A percentile compares a stretch with the other conserved stretches of the same genome.
phyloP scores from a whole-genome alignment of 2,329 filamentous ascomycete species.

The Mollisiaceae sp. region DNA sequence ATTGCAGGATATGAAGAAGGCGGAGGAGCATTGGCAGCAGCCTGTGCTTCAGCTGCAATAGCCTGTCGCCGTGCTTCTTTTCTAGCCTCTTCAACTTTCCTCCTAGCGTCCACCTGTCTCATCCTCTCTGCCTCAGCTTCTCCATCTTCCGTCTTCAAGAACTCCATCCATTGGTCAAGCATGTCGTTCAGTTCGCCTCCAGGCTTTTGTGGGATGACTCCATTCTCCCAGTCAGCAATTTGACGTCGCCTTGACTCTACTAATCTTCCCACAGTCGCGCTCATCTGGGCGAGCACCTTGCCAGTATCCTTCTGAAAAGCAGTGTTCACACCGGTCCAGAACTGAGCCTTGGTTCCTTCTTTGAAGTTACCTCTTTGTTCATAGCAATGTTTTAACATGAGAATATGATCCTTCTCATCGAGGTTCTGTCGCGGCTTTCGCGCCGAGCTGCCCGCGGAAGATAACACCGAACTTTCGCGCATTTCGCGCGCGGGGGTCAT shows the following conservation, averaged over 20 bases:
- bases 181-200: slow-evolving; percentile 41
- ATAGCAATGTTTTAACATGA: slow-evolving; percentile 41
- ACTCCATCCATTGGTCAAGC: slow-evolving; percentile 43
- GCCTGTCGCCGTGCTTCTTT: slow-evolving; percentile 41
- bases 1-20: slow-evolving; percentile 25
- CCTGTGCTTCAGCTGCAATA: slow-evolving; percentile 38
- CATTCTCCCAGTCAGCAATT: slow-evolving; percentile 42
- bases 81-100: slow-evolving; percentile 40
- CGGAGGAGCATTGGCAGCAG: slow-evolving; percentile 30
- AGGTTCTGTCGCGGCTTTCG: slow-evolving; percentile 44
- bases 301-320: slow-evolving; percentile 41
- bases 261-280: slow-evolving; percentile 42
- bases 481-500: slow-evolving; percentile 41
- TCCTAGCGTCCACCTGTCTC: slow-evolving; percentile 42
- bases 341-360: slow-evolving; percentile 43
- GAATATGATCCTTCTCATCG: slow-evolving; percentile 42
- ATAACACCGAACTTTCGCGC: slow-evolving; percentile 40
- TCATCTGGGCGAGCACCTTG: slow-evolving; percentile 43
- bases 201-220: slow-evolving; percentile 40
- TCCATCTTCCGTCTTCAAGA: slow-evolving; percentile 41
- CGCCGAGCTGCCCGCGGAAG: slow-evolving; percentile 37
- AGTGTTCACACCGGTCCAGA: slow-evolving; percentile 41
- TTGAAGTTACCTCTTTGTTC: slow-evolving; percentile 41
- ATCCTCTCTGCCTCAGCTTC: slow-evolving; percentile 42
- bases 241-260: slow-evolving; percentile 41